Percentiles rank a stretch among this genome's conserved stretches.
phyloP scores from a whole-genome alignment of 2,329 filamentous ascomycete genomes.

The Fusarium pilosicola region DNA sequence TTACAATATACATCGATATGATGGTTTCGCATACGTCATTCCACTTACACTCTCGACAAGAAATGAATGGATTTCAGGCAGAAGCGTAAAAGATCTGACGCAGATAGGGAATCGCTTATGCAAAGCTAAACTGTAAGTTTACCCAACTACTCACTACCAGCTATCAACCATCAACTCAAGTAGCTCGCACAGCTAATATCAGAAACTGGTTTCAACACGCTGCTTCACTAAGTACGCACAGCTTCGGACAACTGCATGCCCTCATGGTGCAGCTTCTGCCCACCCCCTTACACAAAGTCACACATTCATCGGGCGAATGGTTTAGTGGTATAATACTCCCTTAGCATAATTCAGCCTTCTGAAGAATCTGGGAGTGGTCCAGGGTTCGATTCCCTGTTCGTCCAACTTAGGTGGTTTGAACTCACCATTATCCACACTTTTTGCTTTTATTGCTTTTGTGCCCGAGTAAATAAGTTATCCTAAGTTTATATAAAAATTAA shows the following conservation, averaged over 20 bases:
- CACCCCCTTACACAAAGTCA: accelerated
- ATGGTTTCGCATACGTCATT: conserved; percentile 15
- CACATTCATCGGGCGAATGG: conserved; percentile 30
- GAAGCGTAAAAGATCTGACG: background rate
- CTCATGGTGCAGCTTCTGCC: conserved; percentile 1
- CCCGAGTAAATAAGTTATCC: background rate
- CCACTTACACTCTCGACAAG: conserved; percentile 3
- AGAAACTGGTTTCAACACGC: background rate
- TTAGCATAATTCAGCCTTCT: conserved; percentile 20
- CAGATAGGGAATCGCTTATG: background rate
- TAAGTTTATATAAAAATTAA: background rate
- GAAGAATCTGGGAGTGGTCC: conserved; percentile 28
- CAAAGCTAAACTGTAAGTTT: background rate
- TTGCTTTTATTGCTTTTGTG: background rate
- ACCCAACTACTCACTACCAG: background rate
- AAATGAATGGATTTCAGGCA: conserved; percentile 8
- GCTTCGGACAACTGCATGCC: background rate
- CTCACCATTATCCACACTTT: conserved; percentile 15
- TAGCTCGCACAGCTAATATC: background rate
- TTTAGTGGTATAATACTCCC: conserved; percentile 40
- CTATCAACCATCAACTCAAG: background rate
- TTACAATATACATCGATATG: background rate
- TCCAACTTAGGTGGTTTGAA: conserved; percentile 22
- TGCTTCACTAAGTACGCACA: background rate
- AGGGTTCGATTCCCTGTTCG: conserved; percentile 35